Evolutionary conservation across 2,329 filamentous ascomycete genomes (phyloP).

Genomic region (Beauveria rudraprayagi): DNA sequence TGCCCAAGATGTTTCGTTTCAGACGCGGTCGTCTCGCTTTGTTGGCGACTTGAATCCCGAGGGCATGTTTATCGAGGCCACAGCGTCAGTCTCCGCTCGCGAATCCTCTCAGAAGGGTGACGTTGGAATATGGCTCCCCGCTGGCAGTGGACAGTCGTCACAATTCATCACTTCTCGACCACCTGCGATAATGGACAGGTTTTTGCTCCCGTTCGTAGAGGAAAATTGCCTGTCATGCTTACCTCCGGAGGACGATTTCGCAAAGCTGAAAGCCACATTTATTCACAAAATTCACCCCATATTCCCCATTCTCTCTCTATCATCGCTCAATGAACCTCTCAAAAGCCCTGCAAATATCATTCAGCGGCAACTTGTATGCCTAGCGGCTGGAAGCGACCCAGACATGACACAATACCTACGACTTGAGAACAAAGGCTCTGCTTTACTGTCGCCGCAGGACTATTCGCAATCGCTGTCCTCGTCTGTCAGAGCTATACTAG

Average conservation of each 20-base stretch:
- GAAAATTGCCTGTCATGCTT: slow-evolving; percentile 39
- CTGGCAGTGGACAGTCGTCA: slow-evolving; percentile 22
- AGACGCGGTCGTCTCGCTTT: slow-evolving; percentile 36
- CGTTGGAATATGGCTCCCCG: slow-evolving; percentile 47
- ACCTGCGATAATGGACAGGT: slow-evolving; percentile 31
- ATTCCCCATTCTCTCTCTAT: slow-evolving; percentile 41
- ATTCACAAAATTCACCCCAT: slow-evolving; percentile 47
- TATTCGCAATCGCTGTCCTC: slow-evolving; percentile 42
- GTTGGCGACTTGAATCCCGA: slow-evolving; percentile 54
- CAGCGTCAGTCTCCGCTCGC: slow-evolving; percentile 26
- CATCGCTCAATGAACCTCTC: slow-evolving; percentile 22
- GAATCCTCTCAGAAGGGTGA: slow-evolving; percentile 40
- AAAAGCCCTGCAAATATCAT: slow-evolving; percentile 33
- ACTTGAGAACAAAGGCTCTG: slow-evolving; percentile 30
- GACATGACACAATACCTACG: slow-evolving; percentile 37
- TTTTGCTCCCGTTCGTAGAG: slow-evolving; percentile 34
- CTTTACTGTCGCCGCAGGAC: slow-evolving; percentile 35
- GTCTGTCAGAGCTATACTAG: slow-evolving; percentile 40
- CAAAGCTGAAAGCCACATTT: slow-evolving; percentile 37
- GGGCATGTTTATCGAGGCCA: slow-evolving; percentile 50
- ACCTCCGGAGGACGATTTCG: slow-evolving; percentile 39
- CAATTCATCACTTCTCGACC: slow-evolving; percentile 31
- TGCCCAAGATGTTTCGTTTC: slow-evolving; percentile 14
- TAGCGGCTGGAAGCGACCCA: slow-evolving; percentile 45
- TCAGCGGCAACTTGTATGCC: slow-evolving; percentile 45